Evolutionary conservation across 352 stramenopile species (phyloP), one percentile per base, ranked within the genome.

Genomic region (Pythium plurisporium): DNA sequence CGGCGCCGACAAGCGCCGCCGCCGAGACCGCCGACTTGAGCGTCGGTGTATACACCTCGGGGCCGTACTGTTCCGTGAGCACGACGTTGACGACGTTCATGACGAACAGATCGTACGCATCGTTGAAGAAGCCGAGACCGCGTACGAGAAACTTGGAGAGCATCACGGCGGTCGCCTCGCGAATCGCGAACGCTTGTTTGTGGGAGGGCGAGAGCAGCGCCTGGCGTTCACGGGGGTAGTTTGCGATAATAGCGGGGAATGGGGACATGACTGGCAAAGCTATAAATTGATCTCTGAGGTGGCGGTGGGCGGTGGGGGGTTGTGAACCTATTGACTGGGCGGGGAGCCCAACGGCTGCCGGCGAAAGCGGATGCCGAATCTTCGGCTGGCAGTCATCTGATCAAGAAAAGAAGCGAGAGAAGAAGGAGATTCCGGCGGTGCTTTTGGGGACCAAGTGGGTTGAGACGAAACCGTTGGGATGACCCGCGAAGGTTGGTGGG

Each of bases 41-140:
- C 30, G 33, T 22, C 8, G 69, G 40, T 17, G 66, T 69, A 59
- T 76, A 76, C 4, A 72, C 69, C 27, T 70, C 44, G 29, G 38
- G 42, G 5, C 62, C 63, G 48, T 69, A 76, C 34, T 70, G 55
- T 42, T 76, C 69, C 37, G 64, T 59, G 48, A 76, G 65, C 22
- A 76, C 62, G 30, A 76, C 62, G 58, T 73, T 76, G 64, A 76
- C 59, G 25, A 76, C 59, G 55, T 76, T 76, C 69, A 76, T 76
- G 37, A 76, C 65, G 38, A 76, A 73, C 26, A 76, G 65, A 36
- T 76, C 69, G 57, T 76, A 76, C 14, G 69, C 66, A 58, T 73
- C 69, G 55, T 73, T 73, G 48, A 76, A 76, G 64, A 76, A 76
- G 25, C 69, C 69, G 48, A 76, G 65, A n/a, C 65, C 69, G 5